These are phyloP conservation scores for Trichoderma orchidacearum DNA, from an alignment of 495 filamentous ascomycete genomes.

Conservation along the genomic window DNA sequence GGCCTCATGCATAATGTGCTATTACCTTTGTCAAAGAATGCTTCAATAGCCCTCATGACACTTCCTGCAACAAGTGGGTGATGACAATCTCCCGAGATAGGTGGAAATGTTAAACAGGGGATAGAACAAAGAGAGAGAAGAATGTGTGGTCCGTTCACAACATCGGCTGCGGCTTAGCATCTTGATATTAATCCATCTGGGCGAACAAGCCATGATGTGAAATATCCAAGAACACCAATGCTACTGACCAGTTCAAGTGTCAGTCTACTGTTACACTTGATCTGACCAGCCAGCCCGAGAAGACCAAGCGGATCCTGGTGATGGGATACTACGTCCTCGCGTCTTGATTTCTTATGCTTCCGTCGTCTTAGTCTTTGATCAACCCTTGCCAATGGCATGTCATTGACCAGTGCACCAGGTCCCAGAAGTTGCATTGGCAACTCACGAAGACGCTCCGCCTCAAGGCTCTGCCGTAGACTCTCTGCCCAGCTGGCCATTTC, in stretches of 20 bases:
- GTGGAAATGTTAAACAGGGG: too few relatives aligned
- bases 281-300: constrained; percentile 52
- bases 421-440: constrained; percentile 1
- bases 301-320: constrained; percentile 65
- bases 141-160: neutral
- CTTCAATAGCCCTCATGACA: too few relatives aligned
- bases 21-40: too few relatives aligned
- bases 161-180: neutral
- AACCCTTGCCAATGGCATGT: constrained; percentile 1
- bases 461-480: neutral
- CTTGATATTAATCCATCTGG: neutral
- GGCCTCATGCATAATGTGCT: too few relatives aligned
- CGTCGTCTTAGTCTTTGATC: constrained; percentile 3
- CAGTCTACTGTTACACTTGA: constrained; percentile 51
- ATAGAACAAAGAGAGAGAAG: neutral
- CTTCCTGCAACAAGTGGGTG: too few relatives aligned
- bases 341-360: constrained; percentile 4
- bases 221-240: constrained; percentile 58
- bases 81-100: too few relatives aligned
- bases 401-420: constrained; percentile 1
- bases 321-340: constrained; percentile 19
- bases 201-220: constrained; percentile 15
- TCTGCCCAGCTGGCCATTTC: constrained; percentile 2
- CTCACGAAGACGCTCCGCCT: neutral
- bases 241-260: constrained; percentile 69